A percentile compares a stretch with the other conserved stretches of the same genome.
Evolutionary conservation across 1,284 basidiomycete genomes (phyloP).

Genomic region (Ustilago vetiveriae): DNA sequence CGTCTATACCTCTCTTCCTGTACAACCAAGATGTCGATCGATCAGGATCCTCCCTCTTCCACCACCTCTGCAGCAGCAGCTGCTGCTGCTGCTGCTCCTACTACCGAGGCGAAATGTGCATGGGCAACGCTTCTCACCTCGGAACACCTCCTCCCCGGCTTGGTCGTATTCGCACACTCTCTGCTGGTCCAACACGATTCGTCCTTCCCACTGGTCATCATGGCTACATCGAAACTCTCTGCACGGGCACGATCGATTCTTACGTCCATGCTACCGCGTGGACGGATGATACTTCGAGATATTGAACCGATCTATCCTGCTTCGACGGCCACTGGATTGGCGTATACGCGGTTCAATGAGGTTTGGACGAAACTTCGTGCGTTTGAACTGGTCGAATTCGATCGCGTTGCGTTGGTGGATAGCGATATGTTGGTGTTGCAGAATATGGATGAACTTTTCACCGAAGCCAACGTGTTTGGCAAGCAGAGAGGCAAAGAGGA

Average conservation of each 20-base stretch:
- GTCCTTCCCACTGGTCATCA: conserved; percentile 54
- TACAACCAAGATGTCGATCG: conserved; percentile 45
- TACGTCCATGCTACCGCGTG: conserved; percentile 22
- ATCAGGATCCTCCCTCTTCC: neutral
- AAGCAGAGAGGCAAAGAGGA: conserved; percentile 71
- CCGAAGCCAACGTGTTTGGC: conserved; percentile 62
- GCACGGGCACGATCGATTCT: conserved; percentile 28
- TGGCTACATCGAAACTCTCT: conserved; percentile 48
- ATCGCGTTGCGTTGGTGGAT: conserved; percentile 86
- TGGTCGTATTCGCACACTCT: conserved; percentile 54
- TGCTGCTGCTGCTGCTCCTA: neutral
- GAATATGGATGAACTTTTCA: conserved; percentile 91
- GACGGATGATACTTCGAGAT: conserved; percentile 27
- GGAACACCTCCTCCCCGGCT: conserved; percentile 54
- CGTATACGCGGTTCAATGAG: conserved; percentile 54
- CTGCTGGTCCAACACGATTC: conserved; percentile 44
- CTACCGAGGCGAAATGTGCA: conserved; percentile 13
- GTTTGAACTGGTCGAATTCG: conserved; percentile 57
- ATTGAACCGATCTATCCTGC: conserved; percentile 45
- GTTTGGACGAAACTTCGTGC: conserved; percentile 66
- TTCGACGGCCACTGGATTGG: conserved; percentile 16
- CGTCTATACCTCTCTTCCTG: no score
- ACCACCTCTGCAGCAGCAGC: neutral
- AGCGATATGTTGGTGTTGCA: conserved; percentile 87
- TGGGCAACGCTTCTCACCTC: conserved; percentile 61